Evolutionary conservation across 2,329 filamentous ascomycete species (phyloP).

Genomic region (Xylariales sp.): DNA sequence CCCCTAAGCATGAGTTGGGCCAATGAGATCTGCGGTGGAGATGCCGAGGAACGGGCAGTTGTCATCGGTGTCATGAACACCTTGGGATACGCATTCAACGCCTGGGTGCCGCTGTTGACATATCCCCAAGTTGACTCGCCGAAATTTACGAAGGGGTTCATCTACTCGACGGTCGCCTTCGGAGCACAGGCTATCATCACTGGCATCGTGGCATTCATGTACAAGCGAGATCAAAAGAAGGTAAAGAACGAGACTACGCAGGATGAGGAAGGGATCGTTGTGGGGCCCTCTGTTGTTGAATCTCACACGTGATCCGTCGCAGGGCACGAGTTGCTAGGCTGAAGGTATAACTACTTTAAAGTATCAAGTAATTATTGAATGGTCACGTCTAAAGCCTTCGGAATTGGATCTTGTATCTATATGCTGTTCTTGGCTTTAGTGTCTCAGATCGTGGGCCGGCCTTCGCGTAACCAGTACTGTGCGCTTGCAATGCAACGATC

Average conservation of each 20-base stretch:
- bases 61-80: conserved; percentile 37
- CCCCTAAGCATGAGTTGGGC: conserved; percentile 28
- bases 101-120: conserved; percentile 29
- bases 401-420: no score
- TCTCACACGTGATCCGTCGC: no score
- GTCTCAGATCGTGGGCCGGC: background rate
- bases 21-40: conserved; percentile 31
- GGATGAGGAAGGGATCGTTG: conserved; percentile 2
- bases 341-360: no score
- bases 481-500: background rate
- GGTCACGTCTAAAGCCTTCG: no score
- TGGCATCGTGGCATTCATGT: conserved; percentile 16
- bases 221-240: conserved; percentile 14
- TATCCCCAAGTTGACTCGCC: conserved; percentile 27
- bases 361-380: no score
- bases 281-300: background rate
- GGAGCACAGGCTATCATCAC: conserved; percentile 17
- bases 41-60: conserved; percentile 36
- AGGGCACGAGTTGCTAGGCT: no score
- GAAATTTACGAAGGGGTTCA: conserved; percentile 23
- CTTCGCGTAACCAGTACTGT: background rate
- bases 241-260: background rate
- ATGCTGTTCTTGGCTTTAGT: background rate
- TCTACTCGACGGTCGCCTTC: conserved; percentile 16
- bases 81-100: conserved; percentile 31